Evolutionary conservation across 306 rosid species (phyloP), one percentile per base, ranked within the genome.

Genomic region (Ormosia semicastrata): DNA sequence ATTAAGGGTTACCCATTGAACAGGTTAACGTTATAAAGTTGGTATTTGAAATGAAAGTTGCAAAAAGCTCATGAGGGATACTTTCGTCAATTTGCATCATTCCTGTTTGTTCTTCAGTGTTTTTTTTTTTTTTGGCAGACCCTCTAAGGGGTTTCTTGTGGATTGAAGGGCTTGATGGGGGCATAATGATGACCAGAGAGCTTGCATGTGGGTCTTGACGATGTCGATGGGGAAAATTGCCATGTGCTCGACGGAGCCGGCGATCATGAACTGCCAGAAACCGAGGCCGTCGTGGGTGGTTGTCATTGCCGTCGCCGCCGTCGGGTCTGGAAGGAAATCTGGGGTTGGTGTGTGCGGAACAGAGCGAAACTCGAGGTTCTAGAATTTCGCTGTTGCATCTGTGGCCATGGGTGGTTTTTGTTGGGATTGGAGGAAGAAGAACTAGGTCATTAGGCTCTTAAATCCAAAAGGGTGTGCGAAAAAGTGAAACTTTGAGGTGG

Each of bases 181-280:
- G 97, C 24, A 94, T 1, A 15, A 10, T 12, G 53, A 47, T 0
- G 97, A 91, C 15, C 93, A 88, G 9, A 92, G 81, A 15, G 98
- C 97, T 73, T 94, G 98, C 98, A 94, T 92, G 13, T 85, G 98
- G 79, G 98, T 94, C 85, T 94, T 94, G 18, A 94, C 89, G 56
- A 97, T 94, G 85, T 94, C 98, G 13, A 94, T 91, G 34, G 98
- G 98, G 80, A 86, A 92, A 97, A 94, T 94, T 4, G 94, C 97
- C 97, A 94, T 84, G 85, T 94, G 98, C 29, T 94, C 98, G 2
- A 94, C 4, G 2, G 98, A 94, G 43, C 98, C 98, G 36, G 97
- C 90, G 7, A 92, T 47, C 98, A 94, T 94, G 79, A 90, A 90
- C 84, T 94, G 98, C 98, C 98, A 94, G 82, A 81, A 94, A 68